Percentiles rank a stretch among this genome's conserved stretches.
phyloP scores from a whole-genome alignment of 2,329 filamentous ascomycete genomes.

The Myriosclerotinia scirpicola region DNA sequence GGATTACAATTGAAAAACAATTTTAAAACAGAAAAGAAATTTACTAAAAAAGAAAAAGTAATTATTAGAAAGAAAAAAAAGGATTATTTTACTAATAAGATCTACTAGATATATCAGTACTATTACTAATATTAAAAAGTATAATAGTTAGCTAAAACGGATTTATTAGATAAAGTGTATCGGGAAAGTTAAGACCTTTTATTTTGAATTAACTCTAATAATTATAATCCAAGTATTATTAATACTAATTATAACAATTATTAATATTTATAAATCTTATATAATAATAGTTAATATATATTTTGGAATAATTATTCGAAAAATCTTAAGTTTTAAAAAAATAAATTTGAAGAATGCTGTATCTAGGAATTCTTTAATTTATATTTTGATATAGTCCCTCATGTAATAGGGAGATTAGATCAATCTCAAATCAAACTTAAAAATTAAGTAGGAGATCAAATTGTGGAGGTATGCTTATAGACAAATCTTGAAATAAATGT shows the following conservation, averaged over 20 bases:
- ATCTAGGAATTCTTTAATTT: neutral
- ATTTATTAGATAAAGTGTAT: neutral
- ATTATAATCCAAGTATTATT: neutral
- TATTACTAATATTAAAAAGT: neutral
- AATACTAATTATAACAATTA: neutral
- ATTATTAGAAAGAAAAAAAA: neutral
- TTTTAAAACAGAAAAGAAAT: neutral
- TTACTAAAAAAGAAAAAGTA: neutral
- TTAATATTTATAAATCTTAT: neutral
- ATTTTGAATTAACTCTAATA: neutral
- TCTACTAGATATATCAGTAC: neutral
- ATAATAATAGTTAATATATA: neutral
- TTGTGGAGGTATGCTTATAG: neutral
- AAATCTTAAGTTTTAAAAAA: neutral
- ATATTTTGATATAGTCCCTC: neutral
- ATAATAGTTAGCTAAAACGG: neutral
- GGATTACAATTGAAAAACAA: neutral
- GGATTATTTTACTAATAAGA: neutral
- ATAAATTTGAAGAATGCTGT: neutral
- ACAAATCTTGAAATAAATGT: neutral
- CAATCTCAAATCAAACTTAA: neutral
- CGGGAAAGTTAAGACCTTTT: neutral
- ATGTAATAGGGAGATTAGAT: neutral
- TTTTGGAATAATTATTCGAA: neutral
- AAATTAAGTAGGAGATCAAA: neutral